A percentile compares a stretch with the other conserved stretches of the same genome.
phyloP scores from a whole-genome alignment of 1,139 yeast species.

The Hemisphaericaspora xylofermentans region DNA sequence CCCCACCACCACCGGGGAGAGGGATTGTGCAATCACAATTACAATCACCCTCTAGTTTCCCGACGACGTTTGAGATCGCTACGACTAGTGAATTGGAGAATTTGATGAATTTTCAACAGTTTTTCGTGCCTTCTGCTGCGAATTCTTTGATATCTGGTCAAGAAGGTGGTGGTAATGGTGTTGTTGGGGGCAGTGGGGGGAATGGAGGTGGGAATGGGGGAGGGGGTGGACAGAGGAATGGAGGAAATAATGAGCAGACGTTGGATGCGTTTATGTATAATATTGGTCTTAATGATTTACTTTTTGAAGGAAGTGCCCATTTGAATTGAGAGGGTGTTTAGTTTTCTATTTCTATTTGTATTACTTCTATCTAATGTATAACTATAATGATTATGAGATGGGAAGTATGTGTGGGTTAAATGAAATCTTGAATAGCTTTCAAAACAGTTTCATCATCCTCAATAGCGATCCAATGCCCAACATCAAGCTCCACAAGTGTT shows the following conservation, averaged over 20 bases:
- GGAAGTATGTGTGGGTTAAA: constrained; percentile 1
- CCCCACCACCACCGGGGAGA: too few species aligned
- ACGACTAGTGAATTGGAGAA: constrained; percentile 14
- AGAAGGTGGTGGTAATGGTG: neutral
- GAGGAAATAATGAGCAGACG: constrained; percentile 7
- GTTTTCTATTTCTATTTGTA: neutral
- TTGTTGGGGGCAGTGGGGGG: too few species aligned
- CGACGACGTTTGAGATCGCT: constrained; percentile 7
- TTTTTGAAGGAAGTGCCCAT: constrained; percentile 18
- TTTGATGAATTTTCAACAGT: constrained; percentile 21
- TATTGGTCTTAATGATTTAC: constrained; percentile 21
- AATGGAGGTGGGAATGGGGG: neutral
- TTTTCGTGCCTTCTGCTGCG: constrained; percentile 18
- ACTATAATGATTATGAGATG: neutral
- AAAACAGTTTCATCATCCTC: constrained; percentile 19
- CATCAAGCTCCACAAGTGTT: constrained; percentile 14
- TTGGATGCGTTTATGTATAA: constrained; percentile 20
- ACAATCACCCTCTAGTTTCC: constrained; percentile 5
- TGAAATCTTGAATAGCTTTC: constrained; percentile 8
- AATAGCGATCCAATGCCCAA: constrained; percentile 29
- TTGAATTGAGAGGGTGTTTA: neutral
- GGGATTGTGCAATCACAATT: constrained; percentile 6
- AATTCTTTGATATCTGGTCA: constrained; percentile 5
- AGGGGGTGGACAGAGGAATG: neutral
- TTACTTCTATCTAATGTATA: neutral